phyloP scores from a whole-genome alignment of 768 basidiomycete genomes.

The Tricholoma saponaceum region DNA sequence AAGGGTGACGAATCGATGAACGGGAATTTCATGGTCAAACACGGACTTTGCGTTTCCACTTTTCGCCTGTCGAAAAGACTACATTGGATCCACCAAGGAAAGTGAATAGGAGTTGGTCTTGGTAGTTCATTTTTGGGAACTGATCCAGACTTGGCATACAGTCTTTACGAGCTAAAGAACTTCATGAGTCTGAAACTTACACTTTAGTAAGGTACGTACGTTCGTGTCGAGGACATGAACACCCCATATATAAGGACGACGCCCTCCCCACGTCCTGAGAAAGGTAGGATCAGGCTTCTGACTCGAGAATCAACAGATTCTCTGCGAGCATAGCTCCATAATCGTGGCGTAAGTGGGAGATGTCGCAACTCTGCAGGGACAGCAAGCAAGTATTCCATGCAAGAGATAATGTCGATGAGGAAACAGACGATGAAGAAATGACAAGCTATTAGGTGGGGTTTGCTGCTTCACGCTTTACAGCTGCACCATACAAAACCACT shows the following conservation, averaged over 20 bases:
- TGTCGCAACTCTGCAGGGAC: conserved; percentile 28
- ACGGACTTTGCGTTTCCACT: conserved; percentile 31
- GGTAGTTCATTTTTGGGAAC: conserved; percentile 27
- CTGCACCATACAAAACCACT: too few relatives aligned
- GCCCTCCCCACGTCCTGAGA: conserved; percentile 26
- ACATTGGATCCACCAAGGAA: conserved; percentile 32
- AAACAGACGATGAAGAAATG: background rate
- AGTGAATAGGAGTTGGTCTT: conserved; percentile 31
- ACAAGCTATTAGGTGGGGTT: too few relatives aligned
- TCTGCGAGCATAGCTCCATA: conserved; percentile 27
- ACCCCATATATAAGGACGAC: conserved; percentile 38
- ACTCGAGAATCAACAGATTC: conserved; percentile 33
- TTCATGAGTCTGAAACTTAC: background rate
- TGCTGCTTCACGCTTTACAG: too few relatives aligned
- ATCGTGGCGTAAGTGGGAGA: conserved; percentile 29
- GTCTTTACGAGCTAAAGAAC: conserved; percentile 19
- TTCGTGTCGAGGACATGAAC: conserved; percentile 34
- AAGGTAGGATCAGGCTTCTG: conserved; percentile 30
- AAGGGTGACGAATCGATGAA: conserved; percentile 28
- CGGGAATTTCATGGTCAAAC: conserved; percentile 28
- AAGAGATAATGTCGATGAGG: background rate
- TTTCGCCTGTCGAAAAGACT: conserved; percentile 33
- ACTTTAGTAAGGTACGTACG: conserved; percentile 14
- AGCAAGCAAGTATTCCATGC: conserved; percentile 14
- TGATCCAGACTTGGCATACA: conserved; percentile 18